Percentiles rank a stretch among this genome's conserved stretches.
Evolutionary conservation across 2,329 filamentous ascomycete genomes (phyloP).

Genomic region (Fusarium foetens): DNA sequence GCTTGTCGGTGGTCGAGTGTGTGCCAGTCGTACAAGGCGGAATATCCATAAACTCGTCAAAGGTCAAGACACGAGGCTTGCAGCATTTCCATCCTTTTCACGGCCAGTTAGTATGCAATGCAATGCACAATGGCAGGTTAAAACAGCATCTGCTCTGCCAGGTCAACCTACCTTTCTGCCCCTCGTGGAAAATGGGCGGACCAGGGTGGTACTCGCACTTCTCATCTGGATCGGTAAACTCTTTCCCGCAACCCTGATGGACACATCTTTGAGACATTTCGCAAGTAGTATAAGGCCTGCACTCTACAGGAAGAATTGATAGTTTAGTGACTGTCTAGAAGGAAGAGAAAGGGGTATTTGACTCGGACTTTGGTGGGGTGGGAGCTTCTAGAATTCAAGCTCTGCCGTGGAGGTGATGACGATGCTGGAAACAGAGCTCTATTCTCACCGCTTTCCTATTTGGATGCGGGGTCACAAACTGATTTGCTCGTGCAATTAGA

Average conservation of each 20-base stretch:
- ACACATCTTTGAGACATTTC: constrained; percentile 87
- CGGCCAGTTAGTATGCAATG: background rate
- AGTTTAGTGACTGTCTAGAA: constrained; percentile 1
- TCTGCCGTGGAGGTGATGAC: constrained; percentile 40
- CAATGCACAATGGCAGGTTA: background rate
- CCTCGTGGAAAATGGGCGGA: constrained; percentile 95
- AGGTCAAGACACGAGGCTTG: constrained; percentile 94
- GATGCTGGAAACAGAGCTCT: constrained; percentile 33
- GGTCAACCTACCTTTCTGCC: constrained; percentile 83
- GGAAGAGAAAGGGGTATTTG: constrained; percentile 13
- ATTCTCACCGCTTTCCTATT: constrained; percentile 51
- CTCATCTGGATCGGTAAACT: constrained; percentile 83
- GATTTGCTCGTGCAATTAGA: constrained; percentile 13
- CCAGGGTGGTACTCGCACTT: constrained; percentile 92
- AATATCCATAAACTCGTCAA: constrained; percentile 96
- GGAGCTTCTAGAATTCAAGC: constrained; percentile 55
- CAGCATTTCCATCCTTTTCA: constrained; percentile 96
- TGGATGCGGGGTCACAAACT: constrained; percentile 44
- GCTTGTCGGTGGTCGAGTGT: constrained; percentile 86
- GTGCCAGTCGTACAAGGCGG: constrained; percentile 91
- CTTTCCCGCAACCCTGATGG: constrained; percentile 94
- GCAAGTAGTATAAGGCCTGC: background rate
- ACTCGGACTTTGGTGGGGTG: constrained; percentile 45
- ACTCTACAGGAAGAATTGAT: constrained; percentile 7
- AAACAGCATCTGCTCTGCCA: background rate